Base-by-base conservation (phyloP, 2,329 filamentous ascomycete species). In the Chaetomium sp. region DNA sequence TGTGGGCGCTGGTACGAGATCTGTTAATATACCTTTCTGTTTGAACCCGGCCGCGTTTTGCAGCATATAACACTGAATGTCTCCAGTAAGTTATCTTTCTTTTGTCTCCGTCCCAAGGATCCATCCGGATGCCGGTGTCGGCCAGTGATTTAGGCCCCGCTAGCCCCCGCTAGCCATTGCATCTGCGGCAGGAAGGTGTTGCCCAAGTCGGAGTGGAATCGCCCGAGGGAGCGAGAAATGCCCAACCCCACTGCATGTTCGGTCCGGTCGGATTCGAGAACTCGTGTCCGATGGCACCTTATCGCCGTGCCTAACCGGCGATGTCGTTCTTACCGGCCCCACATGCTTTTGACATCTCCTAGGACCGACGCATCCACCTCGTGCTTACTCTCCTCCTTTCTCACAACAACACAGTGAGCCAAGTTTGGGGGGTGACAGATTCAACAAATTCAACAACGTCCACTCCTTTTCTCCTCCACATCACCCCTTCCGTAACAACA, bases 1-100 rank as follows among this genome's bases (percentile, higher is more conserved):
- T 45, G 52, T 54, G 56, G 49, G 49, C 52, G 51, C 33, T 33
- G 52, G 55, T 44, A 49, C 37, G 49, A 47, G 46, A 59, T 50
- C 55, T 55, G 55, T 56, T 56, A 53, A 53, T 57, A 55, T 58
- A 58, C 49, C 48, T 46, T 46, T 40, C 27, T 10, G 36, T 52
- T 55, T 44, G 53, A 53, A 49, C 49, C 11, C 14, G 19, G 2
- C 27, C 41, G 34, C 40, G 38, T 40, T 14, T 38, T 27, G 49
- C 49, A 42, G 10, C 5, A 9, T 9, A 19, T 19, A 14, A 9
- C n/a, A 10, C 42, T 12, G 40, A 6, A 6, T 11, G 7, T 6
- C 6, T 42, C 6, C 6, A 42, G 12, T 27, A 27, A 27, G 19
- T 27, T 27, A 27, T 27, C 19, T 27, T 27, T 27, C 19, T 27